phyloP scores from a whole-genome alignment of 2,329 filamentous ascomycete species.

The Plenodomus lindquistii region DNA sequence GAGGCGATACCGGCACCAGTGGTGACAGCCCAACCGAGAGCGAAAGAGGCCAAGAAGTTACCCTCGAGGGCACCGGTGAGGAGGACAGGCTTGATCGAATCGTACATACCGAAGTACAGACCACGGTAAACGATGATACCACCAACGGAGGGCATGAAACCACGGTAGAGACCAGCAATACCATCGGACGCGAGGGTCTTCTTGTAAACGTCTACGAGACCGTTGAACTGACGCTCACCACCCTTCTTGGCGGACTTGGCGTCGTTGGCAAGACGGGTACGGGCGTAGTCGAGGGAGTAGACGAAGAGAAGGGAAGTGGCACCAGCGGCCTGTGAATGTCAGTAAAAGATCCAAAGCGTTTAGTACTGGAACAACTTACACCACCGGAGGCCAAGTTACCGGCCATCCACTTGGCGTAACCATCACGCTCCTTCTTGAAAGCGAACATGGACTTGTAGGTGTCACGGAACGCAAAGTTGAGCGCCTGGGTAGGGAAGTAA shows the following conservation, averaged over 20 bases:
- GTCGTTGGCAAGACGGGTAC: slow-evolving; percentile 99
- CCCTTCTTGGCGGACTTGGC: slow-evolving; percentile 97
- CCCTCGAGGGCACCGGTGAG: slow-evolving; percentile 88
- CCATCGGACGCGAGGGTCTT: slow-evolving; percentile 99
- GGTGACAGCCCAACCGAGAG: slow-evolving; percentile 98
- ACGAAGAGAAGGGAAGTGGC: slow-evolving; percentile 99
- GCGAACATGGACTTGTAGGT: slow-evolving; percentile 99
- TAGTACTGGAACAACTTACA: slow-evolving; percentile 70
- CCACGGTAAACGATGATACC: slow-evolving; percentile 99
- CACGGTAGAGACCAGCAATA: slow-evolving; percentile 99
- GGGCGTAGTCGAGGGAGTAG: slow-evolving; percentile 99
- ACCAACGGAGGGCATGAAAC: slow-evolving; percentile 98
- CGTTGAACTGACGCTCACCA: slow-evolving; percentile 99
- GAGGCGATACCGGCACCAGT: slow-evolving; percentile 99
- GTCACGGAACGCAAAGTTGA: slow-evolving; percentile 99
- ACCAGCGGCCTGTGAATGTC: slow-evolving; percentile 75
- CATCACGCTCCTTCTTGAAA: slow-evolving; percentile 99
- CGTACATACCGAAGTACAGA: slow-evolving; percentile 99
- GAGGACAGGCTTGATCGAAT: slow-evolving; percentile 99
- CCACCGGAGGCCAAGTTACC: slow-evolving; percentile 99
- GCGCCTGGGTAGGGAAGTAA: slow-evolving; percentile 99
- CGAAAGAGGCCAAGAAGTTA: slow-evolving; percentile 99
- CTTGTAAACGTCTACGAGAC: slow-evolving; percentile 98
- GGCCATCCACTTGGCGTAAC: slow-evolving; percentile 98
- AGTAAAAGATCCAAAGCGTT: slow-evolving; percentile 11